Evolutionary conservation across 192 early-diverging fungal genomes (phyloP).

Genomic region (Coemansia sp.): DNA sequence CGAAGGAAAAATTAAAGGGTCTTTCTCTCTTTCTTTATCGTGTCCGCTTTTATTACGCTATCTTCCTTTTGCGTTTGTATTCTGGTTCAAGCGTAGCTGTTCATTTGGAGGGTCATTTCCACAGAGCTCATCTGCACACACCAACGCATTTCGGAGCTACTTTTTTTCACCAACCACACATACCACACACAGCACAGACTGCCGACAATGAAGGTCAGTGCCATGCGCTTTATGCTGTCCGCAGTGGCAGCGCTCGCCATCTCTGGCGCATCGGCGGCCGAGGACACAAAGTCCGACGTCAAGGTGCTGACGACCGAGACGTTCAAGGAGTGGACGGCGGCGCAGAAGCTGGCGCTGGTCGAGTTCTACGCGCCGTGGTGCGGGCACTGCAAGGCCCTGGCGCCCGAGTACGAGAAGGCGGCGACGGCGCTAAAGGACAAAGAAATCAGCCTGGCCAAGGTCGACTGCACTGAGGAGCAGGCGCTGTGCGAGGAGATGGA

Average conservation of each 20-base stretch:
- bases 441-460: slow-evolving; percentile 82
- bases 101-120: too few species aligned
- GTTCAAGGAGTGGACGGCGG: slow-evolving; percentile 60
- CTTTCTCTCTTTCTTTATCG: too few species aligned
- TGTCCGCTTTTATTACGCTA: too few species aligned
- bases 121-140: neutral
- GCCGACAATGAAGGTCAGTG: slow-evolving; percentile 42
- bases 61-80: too few species aligned
- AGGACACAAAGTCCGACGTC: slow-evolving; percentile 20
- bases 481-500: slow-evolving; percentile 78
- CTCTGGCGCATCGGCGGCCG: slow-evolving; percentile 13
- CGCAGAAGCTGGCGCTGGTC: slow-evolving; percentile 72
- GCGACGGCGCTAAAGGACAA: slow-evolving; percentile 78
- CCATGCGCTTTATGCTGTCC: slow-evolving; percentile 47
- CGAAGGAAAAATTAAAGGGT: too few species aligned
- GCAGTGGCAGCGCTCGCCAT: slow-evolving; percentile 39
- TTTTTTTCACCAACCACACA: slow-evolving; percentile 1
- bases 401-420: slow-evolving; percentile 91
- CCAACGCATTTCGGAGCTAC: neutral
- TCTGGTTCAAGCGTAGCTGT: too few species aligned
- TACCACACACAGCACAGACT: neutral
- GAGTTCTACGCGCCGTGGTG: slow-evolving; percentile 99
- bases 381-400: slow-evolving; percentile 92
- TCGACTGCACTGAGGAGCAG: slow-evolving; percentile 90
- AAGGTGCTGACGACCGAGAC: slow-evolving; percentile 52